Conservation (phyloP, 805 yeast genomes). For the Osmozyma mogii region DNA sequence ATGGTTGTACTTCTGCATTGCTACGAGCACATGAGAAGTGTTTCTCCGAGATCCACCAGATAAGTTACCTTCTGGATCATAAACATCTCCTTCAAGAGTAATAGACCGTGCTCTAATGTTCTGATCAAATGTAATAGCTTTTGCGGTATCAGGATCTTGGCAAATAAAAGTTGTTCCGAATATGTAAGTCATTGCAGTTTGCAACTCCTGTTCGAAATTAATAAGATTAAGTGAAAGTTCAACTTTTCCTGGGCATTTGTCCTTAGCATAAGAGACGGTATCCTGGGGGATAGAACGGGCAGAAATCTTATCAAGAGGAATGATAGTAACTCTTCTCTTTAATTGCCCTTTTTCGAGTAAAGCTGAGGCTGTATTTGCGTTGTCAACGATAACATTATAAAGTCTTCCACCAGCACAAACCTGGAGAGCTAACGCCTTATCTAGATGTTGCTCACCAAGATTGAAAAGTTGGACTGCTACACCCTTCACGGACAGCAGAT, state of each 20-base stretch:
- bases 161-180: slow-evolving; percentile 90
- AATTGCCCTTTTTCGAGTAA: slow-evolving; percentile 72
- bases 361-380: slow-evolving; percentile 76
- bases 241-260: slow-evolving; percentile 74
- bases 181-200: slow-evolving; percentile 81
- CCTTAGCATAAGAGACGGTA: slow-evolving; percentile 57
- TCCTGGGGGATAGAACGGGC: slow-evolving; percentile 48
- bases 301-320: slow-evolving; percentile 82
- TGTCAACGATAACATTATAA: slow-evolving; percentile 86
- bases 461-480: slow-evolving; percentile 80
- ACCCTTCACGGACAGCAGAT: slow-evolving; percentile 66
- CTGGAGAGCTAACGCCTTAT: slow-evolving; percentile 77
- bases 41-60: slow-evolving; percentile 86
- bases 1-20: slow-evolving; percentile 58
- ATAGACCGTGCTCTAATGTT: slow-evolving; percentile 73
- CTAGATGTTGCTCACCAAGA: slow-evolving; percentile 46
- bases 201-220: slow-evolving; percentile 61
- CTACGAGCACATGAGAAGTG: slow-evolving; percentile 49
- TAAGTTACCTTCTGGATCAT: slow-evolving; percentile 92
- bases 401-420: slow-evolving; percentile 90
- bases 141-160: slow-evolving; percentile 80
- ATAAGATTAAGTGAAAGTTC: slow-evolving; percentile 83
- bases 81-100: slow-evolving; percentile 87
- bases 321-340: slow-evolving; percentile 77
- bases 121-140: slow-evolving; percentile 80